Evolutionary conservation across 495 filamentous ascomycete species (phyloP), one percentile per base, ranked within the genome.

Genomic region (Diplogelasinospora grovesii): DNA sequence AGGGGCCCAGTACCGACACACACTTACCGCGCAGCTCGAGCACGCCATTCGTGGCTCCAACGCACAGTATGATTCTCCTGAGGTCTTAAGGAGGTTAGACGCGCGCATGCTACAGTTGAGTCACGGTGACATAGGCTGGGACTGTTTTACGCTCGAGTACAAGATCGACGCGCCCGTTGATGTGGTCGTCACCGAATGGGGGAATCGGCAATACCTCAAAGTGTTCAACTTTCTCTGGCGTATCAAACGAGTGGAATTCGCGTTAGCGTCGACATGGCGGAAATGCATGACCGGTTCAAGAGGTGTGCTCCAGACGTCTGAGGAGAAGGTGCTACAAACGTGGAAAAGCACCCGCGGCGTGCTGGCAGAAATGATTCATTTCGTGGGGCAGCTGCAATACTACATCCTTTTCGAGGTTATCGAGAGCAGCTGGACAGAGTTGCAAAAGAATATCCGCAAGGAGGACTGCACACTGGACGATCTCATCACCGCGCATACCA

Each of bases 211-310:
- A 56, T 99, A 99, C 60, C 81, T 99, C 45, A 96, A 96, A 54
- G 85, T 97, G 20, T 99, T 99, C 78, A 99, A 99, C 60, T 95
- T 99, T 61, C 79, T 99, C 3, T 99, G 93, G 93, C 85, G 93
- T 39, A 81, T 97, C 50, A 99, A 99, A 62, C 82, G 93, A 31
- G 90, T 99, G 35, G 93, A 97, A 57, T 99, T 97, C 59, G 87
- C 85, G 0, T 75, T 99, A 0, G 74, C 77, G 14, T 87, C 83
- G 26, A 89, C 86, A 27, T 99, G 93, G 93, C 79, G 89, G 36
- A 87, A 89, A 44, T 93, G 83, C 64, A 97, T 95, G 83, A 97
- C 93, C 1, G 93, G 93, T 40, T 81, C 92, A 15, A 71, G 93
- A 42, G 89, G 90, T 16, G 88, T 97, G 0, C 79, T 99, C n/a